Conservation (phyloP, 257 asterid species). For the Petunia secreta region DNA sequence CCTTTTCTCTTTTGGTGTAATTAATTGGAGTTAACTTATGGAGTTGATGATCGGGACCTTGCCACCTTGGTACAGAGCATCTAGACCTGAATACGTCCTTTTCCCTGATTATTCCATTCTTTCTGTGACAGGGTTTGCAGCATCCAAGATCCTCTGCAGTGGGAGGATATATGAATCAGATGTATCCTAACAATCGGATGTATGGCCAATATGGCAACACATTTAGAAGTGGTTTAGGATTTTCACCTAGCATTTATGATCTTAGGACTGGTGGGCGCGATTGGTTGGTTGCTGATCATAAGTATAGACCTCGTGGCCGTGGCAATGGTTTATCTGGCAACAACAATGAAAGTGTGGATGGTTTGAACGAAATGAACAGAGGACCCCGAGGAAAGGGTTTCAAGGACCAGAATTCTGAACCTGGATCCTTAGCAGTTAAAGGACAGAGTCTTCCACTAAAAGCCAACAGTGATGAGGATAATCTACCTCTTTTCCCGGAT, state of each 20-base stretch:
- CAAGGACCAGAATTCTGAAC: constrained; percentile 43
- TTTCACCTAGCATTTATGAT: constrained; percentile 31
- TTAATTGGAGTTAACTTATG: neutral
- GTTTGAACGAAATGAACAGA: constrained; percentile 47
- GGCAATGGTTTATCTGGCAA: constrained; percentile 31
- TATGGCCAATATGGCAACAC: constrained; percentile 39
- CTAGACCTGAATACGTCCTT: neutral
- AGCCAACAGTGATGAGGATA: constrained; percentile 34
- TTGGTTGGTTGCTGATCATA: constrained; percentile 43
- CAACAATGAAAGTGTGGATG: constrained; percentile 39
- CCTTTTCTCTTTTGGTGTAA: no score
- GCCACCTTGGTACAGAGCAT: neutral
- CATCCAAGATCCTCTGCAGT: constrained; percentile 38
- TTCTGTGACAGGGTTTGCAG: constrained; percentile 42
- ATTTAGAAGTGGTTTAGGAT: constrained; percentile 35
- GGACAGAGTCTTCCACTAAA: constrained; percentile 42
- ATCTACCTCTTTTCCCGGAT: constrained; percentile 36
- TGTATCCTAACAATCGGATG: constrained; percentile 40
- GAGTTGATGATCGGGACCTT: neutral
- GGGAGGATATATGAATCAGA: constrained; percentile 38
- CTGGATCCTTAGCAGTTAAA: constrained; percentile 37
- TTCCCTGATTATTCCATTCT: neutral
- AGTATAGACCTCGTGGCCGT: constrained; percentile 40
- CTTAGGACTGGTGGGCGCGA: constrained; percentile 36
- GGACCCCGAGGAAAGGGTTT: constrained; percentile 48